Base-by-base conservation (phyloP, 1,284 basidiomycete species). In the Ceratobasidium sp. region DNA sequence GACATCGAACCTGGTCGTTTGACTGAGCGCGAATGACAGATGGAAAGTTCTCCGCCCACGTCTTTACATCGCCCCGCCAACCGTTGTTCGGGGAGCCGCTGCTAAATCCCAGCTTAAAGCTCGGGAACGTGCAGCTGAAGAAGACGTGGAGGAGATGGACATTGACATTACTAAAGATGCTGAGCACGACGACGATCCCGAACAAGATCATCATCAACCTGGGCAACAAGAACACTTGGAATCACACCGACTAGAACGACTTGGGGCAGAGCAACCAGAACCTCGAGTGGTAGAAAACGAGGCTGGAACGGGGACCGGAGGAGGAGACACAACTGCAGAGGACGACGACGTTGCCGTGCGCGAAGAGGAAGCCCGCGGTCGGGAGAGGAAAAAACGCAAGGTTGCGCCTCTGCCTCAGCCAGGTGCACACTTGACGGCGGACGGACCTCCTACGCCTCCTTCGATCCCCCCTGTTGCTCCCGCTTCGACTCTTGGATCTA, bases 21-120 rank as follows among this genome's bases (percentile, higher is more conserved):
- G 14, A 26, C 41, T 61, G 23, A 45, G 45, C 26, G 2, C 12
- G 9, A 26, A n/a, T n/a, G n/a, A n/a, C 32, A 70, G 67, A 34
- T 70, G 67, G 67, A 70, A 70, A 59, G 67, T 70, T 12, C 67
- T 70, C 21, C 67, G 67, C 45, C 67, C 67, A 1, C 30, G 67
- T 9, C 41, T 70, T 18, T 70, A 70, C 41, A 58, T 70, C 21
- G 67, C 43, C 2, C 67, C 67, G 2, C 53, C 67, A 28, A 39
- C 67, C 12, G 53, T 58, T 0, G 67, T 70, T 4, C 53, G 67
- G 9, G 67, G 67, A 36, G 67, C 67, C 1, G 67, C 67, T 6
- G 67, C 67, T 14, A 70, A 70, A 28, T 58, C 53, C 30, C 67
- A 70, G 28, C 39, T 48, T 12, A 70, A 70, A 32, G 67, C 67